Evolutionary conservation across 2,329 filamentous ascomycete species (phyloP).

Genomic region (Bipolaris oryzae): DNA sequence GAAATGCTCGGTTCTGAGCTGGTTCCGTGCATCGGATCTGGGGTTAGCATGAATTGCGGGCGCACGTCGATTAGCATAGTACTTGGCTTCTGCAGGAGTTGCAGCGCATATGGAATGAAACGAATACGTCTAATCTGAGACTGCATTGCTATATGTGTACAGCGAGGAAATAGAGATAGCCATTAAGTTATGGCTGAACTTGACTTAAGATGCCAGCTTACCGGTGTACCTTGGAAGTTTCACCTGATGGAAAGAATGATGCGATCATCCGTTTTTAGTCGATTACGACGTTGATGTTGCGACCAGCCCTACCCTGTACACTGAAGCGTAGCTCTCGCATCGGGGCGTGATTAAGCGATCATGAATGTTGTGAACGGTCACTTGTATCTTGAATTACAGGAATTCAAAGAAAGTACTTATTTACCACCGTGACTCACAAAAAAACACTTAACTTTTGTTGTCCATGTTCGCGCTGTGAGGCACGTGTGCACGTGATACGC

Average conservation of each 20-base stretch:
- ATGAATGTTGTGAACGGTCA: background rate
- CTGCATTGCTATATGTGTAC: background rate
- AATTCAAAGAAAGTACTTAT: too few relatives aligned
- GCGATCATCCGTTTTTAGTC: background rate
- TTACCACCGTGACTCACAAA: background rate
- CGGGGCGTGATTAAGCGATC: too few relatives aligned
- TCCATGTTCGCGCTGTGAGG: background rate
- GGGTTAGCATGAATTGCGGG: background rate
- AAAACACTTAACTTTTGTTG: background rate
- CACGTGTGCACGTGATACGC: slow-evolving; percentile 13
- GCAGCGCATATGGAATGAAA: slow-evolving; percentile 3
- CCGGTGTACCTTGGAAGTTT: background rate
- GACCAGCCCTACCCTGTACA: background rate
- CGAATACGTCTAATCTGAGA: slow-evolving; percentile 2
- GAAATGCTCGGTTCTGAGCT: slow-evolving; percentile 2
- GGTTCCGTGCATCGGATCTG: background rate
- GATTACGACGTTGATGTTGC: background rate
- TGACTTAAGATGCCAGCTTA: background rate
- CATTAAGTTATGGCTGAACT: background rate
- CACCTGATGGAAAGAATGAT: background rate
- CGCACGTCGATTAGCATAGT: background rate
- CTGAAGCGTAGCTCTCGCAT: background rate
- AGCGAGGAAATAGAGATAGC: background rate
- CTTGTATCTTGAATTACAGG: background rate
- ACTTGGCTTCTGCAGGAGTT: background rate